Evolutionary conservation across 2,329 filamentous ascomycete genomes (phyloP), one percentile per base, ranked within the genome.

Genomic region (Phaeophleospora eucalypticola): DNA sequence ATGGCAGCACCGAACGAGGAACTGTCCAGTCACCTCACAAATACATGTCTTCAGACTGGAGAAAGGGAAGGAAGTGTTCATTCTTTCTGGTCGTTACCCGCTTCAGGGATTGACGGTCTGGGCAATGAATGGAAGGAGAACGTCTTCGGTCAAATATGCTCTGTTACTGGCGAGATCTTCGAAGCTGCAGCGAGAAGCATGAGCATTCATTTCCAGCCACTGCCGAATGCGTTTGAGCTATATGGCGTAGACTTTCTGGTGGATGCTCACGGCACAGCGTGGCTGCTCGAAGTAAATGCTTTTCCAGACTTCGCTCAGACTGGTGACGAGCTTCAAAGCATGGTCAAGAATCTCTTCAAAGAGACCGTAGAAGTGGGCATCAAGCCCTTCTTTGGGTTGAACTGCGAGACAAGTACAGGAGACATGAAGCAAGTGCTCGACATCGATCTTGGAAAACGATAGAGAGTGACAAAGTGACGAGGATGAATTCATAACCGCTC

Each of bases 231-330:
- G 0, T 97, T 97, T 64, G 93, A 98, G 72, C 74, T 94, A 6
- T 98, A 87, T 65, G 93, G 93, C 0, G 68, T 97, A 35, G 93
- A 98, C 65, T 98, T 93, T 64, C 67, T 98, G 60, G 83, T 96
- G 8, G 87, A 89, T 60, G 75, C 65, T 0, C 60, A 65, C 7
- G 83, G 81, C 0, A 75, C 62, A 3, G 79, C 82, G 3, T 96
- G 83, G 82, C 66, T 98, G 61, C 72, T 98, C 46, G 93, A 98
- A 72, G 80, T 95, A 24, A 98, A 98, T 72, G 88, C 91, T 0
- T 98, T 95, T 69, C 93, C 93, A 8, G 93, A 98, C 71, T 97
- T 97, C 64, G 83, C 80, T 62, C 91, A 97, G 79, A 95, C 89
- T 14, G 93, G 93, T 0, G 77, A 78, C 6, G 84, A 86, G 46